phyloP scores from a whole-genome alignment of 1,139 yeast genomes.

The Yamadazyma atmosphaerica region DNA sequence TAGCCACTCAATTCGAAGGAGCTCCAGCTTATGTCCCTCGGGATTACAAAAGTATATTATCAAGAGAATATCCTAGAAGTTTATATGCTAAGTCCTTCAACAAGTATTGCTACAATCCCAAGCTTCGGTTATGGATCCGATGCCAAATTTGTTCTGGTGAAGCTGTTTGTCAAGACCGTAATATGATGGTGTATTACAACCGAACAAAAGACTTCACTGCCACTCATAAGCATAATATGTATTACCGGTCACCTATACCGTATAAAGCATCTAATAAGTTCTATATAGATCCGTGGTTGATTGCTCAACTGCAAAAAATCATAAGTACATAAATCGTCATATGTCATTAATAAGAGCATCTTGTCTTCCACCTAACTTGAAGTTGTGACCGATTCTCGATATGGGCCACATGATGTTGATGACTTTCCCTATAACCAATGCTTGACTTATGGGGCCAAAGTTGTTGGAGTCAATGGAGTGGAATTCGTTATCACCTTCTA shows the following conservation, averaged over 20 bases:
- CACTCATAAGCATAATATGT: constrained; percentile 15
- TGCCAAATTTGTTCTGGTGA: constrained; percentile 22
- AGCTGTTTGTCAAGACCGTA: constrained; percentile 20
- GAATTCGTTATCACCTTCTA: constrained; percentile 85
- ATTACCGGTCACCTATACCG: constrained; percentile 7
- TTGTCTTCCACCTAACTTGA: constrained; percentile 19
- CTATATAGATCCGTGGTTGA: constrained; percentile 8
- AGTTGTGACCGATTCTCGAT: constrained; percentile 45
- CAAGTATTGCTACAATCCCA: constrained; percentile 30
- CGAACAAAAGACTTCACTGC: constrained; percentile 17
- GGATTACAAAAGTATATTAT: constrained; percentile 30
- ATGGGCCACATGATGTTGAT: constrained; percentile 68
- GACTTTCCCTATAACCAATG: constrained; percentile 75
- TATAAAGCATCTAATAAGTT: constrained; percentile 2
- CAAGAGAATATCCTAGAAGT: constrained; percentile 40
- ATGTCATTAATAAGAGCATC: constrained; percentile 8
- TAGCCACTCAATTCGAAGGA: constrained; percentile 54
- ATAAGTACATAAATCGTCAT: not conserved
- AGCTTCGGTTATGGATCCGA: constrained; percentile 33
- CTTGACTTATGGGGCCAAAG: constrained; percentile 84
- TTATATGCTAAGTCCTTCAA: constrained; percentile 19
- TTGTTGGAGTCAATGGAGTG: constrained; percentile 83
- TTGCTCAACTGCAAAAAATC: not conserved
- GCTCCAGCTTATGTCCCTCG: constrained; percentile 48
- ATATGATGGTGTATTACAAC: constrained; percentile 19